Evolutionary conservation across 495 filamentous ascomycete genomes (phyloP).

Genomic region (Lichina pygmaea): DNA sequence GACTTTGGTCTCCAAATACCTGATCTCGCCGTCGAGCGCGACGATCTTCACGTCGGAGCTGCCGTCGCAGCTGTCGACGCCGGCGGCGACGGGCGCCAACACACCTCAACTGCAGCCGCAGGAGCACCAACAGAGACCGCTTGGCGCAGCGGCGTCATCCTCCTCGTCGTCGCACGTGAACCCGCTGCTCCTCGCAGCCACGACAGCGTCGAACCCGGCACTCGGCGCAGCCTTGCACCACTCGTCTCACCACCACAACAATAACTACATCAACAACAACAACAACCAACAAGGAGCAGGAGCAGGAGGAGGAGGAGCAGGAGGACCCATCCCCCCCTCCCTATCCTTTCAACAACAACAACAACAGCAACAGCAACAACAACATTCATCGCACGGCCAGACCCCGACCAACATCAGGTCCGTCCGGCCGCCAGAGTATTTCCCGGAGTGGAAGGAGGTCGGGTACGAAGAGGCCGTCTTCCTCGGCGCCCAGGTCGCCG

Average conservation of each 20-base stretch:
- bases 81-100: constrained; percentile 69
- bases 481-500: constrained; percentile 16
- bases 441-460: constrained; percentile 78
- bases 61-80: constrained; percentile 71
- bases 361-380: constrained; percentile 14
- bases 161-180: constrained; percentile 39
- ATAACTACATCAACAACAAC: too few species aligned
- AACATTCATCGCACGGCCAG: constrained; percentile 60
- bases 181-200: constrained; percentile 78
- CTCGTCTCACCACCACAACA: too few species aligned
- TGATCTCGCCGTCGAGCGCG: constrained; percentile 67
- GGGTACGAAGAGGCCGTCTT: constrained; percentile 21
- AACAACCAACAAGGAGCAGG: too few species aligned
- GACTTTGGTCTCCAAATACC: constrained; percentile 53
- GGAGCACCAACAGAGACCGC: constrained; percentile 48
- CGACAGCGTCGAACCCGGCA: constrained; percentile 36
- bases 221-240: constrained; percentile 6
- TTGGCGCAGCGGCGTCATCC: constrained; percentile 68
- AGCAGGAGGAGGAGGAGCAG: constrained; percentile 5
- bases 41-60: constrained; percentile 96
- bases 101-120: constrained; percentile 34
- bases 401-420: constrained; percentile 69
- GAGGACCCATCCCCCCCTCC: constrained; percentile 9
- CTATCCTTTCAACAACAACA: constrained; percentile 13
- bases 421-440: constrained; percentile 57